Conservation (phyloP, 2,329 filamentous ascomycete species). For the Graphilbum fragrans region DNA sequence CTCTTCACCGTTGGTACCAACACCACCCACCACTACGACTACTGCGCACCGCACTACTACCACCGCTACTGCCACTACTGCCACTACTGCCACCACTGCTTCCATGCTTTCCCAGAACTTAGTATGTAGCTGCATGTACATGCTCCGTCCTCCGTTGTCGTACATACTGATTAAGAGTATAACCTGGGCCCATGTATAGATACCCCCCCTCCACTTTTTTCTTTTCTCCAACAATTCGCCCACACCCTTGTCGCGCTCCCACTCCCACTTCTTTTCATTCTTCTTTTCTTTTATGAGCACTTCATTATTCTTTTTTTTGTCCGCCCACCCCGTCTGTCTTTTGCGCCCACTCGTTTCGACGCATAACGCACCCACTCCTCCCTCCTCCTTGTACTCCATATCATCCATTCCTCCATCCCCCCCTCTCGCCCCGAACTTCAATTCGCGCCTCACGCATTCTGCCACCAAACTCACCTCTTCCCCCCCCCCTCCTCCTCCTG, state of each 20-base stretch:
- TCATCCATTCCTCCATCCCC: conserved; percentile 1
- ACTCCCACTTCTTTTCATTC: not conserved
- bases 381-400: not conserved
- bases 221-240: not conserved
- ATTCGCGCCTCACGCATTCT: conserved; percentile 2
- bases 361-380: conserved; percentile 1
- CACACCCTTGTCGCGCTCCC: not conserved
- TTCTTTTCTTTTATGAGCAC: not conserved
- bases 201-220: not conserved
- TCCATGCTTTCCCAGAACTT: too few relatives aligned
- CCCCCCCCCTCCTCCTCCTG: not conserved
- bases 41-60: too few relatives aligned
- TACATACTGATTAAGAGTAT: too few relatives aligned
- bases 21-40: too few relatives aligned
- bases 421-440: not conserved
- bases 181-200: too few relatives aligned
- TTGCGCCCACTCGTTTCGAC: not conserved
- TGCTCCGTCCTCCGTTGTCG: too few relatives aligned
- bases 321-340: not conserved
- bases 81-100: too few relatives aligned
- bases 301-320: not conserved
- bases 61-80: too few relatives aligned
- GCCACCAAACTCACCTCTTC: not conserved
- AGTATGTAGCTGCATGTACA: too few relatives aligned
- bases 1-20: too few relatives aligned